Evolutionary conservation across 257 asterid genomes (phyloP).

Genomic region (Capsicum chinense): DNA sequence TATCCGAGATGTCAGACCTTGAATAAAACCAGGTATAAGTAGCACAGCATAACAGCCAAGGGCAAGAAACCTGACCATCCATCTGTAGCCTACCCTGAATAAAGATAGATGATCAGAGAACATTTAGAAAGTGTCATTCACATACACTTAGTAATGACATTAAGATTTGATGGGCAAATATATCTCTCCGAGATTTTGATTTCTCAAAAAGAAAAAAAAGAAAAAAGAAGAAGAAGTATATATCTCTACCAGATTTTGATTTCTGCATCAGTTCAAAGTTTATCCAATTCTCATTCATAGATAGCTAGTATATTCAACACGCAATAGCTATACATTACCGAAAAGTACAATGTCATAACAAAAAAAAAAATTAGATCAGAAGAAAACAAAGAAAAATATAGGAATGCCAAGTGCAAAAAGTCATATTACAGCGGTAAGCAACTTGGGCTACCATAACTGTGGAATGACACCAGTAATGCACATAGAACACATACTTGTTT

Average conservation of each 20-base stretch:
- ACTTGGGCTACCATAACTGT: neutral
- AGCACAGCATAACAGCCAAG: conserved; percentile 86
- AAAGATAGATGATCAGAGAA: conserved; percentile 47
- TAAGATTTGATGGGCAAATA: neutral
- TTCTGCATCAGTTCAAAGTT: neutral
- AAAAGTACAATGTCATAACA: neutral
- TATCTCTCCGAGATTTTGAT: neutral
- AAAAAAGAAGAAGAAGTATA: neutral
- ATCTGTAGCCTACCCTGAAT: conserved; percentile 93
- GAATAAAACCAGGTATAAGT: conserved; percentile 89
- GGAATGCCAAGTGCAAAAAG: conserved; percentile 1
- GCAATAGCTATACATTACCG: neutral
- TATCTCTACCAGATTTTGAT: neutral
- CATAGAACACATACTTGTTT: neutral
- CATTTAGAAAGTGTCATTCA: conserved; percentile 18
- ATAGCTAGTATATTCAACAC: neutral
- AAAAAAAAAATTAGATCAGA: neutral
- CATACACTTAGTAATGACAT: neutral
- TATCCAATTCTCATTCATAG: neutral
- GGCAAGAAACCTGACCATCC: conserved; percentile 84
- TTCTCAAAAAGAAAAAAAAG: neutral
- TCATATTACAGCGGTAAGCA: neutral
- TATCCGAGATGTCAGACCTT: conserved; percentile 57
- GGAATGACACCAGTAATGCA: neutral
- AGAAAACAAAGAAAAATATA: neutral